phyloP scores from a whole-genome alignment of 2,329 filamentous ascomycete genomes.

The Fusarium sp. region DNA sequence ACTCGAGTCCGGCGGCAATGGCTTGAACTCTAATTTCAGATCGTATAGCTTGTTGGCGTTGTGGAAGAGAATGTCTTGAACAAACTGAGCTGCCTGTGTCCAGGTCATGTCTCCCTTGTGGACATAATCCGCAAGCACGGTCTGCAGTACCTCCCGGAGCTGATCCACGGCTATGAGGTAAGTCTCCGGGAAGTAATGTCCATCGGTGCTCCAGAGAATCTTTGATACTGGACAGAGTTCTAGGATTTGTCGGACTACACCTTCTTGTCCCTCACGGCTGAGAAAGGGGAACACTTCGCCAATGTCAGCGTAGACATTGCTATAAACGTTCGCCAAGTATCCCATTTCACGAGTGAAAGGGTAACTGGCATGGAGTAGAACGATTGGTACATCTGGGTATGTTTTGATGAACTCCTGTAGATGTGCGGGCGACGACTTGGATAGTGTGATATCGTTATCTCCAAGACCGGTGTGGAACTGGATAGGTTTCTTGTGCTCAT shows the following conservation, averaged over 20 bases:
- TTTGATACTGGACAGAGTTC: conserved; percentile 81
- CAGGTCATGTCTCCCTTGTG: conserved; percentile 68
- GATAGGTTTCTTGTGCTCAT: conserved; percentile 70
- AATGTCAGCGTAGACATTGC: conserved; percentile 84
- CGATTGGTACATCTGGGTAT: conserved; percentile 76
- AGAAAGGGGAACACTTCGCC: conserved; percentile 84
- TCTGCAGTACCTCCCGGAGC: conserved; percentile 74
- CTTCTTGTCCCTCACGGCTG: conserved; percentile 78
- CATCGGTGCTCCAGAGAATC: conserved; percentile 82
- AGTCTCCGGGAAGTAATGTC: conserved; percentile 81
- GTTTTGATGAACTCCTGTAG: conserved; percentile 77
- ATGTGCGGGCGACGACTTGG: conserved; percentile 76
- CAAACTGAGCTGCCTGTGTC: conserved; percentile 69
- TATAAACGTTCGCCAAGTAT: conserved; percentile 79
- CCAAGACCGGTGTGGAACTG: conserved; percentile 88
- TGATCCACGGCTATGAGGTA: conserved; percentile 78
- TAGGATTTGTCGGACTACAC: conserved; percentile 74
- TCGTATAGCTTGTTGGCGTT: conserved; percentile 81
- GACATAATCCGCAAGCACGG: conserved; percentile 74
- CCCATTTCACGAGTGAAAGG: conserved; percentile 82
- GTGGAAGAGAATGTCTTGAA: conserved; percentile 75
- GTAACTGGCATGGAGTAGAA: conserved; percentile 83
- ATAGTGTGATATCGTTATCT: conserved; percentile 78
- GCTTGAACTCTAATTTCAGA: conserved; percentile 60
- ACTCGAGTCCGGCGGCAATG: conserved; percentile 8